A percentile compares a stretch with the other conserved stretches of the same genome.
Evolutionary conservation across 441 rosid species (phyloP).

Genomic region (Bruguiera hainesii): DNA sequence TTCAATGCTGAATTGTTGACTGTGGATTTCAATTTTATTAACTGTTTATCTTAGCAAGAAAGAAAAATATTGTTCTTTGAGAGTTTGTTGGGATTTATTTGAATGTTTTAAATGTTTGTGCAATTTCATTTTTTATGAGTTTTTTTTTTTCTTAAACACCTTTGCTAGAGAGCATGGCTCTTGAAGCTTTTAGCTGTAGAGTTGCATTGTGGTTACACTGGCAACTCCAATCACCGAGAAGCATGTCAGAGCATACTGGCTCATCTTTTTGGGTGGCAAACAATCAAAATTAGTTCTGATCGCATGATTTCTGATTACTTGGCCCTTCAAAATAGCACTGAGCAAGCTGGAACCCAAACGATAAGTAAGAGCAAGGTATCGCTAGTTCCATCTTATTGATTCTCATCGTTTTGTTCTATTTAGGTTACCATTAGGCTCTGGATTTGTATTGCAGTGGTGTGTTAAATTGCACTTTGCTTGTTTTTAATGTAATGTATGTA

Average conservation of each 20-base stretch:
- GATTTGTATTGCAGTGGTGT: neutral
- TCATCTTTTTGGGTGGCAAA: constrained; percentile 76
- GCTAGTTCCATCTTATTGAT: neutral
- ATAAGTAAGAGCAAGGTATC: constrained; percentile 81
- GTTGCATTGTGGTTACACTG: constrained; percentile 71
- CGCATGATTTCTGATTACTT: constrained; percentile 32
- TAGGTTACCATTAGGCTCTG: too few species aligned
- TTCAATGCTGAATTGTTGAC: neutral
- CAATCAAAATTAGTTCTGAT: constrained; percentile 44
- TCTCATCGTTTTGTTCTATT: neutral
- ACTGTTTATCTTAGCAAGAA: neutral
- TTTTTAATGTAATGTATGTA: too few species aligned
- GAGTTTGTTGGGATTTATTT: neutral
- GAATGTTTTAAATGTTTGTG: neutral
- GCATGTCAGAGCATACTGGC: constrained; percentile 70
- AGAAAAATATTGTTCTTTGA: neutral
- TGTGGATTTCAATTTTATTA: neutral
- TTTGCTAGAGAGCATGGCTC: constrained; percentile 91
- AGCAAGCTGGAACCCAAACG: constrained; percentile 52
- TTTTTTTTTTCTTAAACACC: constrained; percentile 15
- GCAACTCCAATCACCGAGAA: constrained; percentile 62
- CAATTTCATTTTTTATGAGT: neutral
- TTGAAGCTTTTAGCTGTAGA: constrained; percentile 88
- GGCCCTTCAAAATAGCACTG: constrained; percentile 41
- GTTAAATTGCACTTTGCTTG: too few species aligned